A percentile compares a stretch with the other conserved stretches of the same genome.
phyloP scores from a whole-genome alignment of 2,329 filamentous ascomycete species.

The Fusarium lyarnte region DNA sequence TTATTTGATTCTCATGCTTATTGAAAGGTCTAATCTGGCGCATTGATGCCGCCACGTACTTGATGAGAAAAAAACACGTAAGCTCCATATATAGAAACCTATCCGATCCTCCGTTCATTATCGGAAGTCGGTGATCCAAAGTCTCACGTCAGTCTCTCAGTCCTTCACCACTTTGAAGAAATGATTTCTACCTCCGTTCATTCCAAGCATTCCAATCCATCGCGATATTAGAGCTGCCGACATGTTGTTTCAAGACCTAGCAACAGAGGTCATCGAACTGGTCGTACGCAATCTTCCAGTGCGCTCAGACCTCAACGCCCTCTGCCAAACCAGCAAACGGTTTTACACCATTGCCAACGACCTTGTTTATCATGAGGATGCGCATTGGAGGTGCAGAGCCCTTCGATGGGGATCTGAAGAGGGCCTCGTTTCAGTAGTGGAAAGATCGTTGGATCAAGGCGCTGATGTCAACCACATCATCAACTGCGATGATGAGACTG shows the following conservation, averaged over 20 bases:
- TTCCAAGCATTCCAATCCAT: accelerated
- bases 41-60: accelerated
- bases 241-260: background rate
- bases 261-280: constrained; percentile 3
- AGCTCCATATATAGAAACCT: background rate
- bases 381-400: background rate
- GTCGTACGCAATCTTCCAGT: background rate
- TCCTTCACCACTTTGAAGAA: accelerated
- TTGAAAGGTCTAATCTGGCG: too few species aligned
- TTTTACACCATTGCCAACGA: background rate
- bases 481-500: background rate
- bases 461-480: background rate
- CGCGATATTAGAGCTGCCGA: accelerated
- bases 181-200: accelerated
- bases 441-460: background rate
- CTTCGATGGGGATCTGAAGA: background rate
- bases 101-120: background rate
- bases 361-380: background rate
- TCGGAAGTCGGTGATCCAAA: background rate
- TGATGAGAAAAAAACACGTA: background rate
- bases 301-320: background rate
- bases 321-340: background rate
- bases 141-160: constrained; percentile 3
- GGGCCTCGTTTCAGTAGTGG: background rate
- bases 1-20: accelerated